Percentiles rank a stretch among this genome's conserved stretches.
Conservation (phyloP, 1,139 yeast species). For the Wickerhamomyces sp. region DNA sequence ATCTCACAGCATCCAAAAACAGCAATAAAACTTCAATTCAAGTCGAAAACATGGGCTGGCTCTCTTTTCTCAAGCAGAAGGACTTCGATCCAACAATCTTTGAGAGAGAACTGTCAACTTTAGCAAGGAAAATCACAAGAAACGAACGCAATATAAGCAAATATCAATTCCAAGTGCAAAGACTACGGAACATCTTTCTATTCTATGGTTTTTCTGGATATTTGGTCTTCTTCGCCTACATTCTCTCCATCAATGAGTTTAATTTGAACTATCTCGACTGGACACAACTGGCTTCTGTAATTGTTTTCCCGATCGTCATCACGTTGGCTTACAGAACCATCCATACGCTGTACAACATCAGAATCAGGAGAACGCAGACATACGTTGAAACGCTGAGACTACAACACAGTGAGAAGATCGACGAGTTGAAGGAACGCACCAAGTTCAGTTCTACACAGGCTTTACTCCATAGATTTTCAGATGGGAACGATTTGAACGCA, state of each 20-base stretch:
- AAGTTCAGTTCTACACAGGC: conserved; percentile 75
- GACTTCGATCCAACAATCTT: conserved; percentile 45
- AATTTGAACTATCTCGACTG: not conserved
- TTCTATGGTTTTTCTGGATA: conserved; percentile 33
- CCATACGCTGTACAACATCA: conserved; percentile 2
- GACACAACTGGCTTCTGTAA: not conserved
- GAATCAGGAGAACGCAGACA: conserved; percentile 20
- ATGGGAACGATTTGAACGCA: conserved; percentile 31
- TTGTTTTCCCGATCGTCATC: conserved; percentile 7
- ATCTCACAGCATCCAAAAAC: no score
- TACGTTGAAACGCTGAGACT: conserved; percentile 27
- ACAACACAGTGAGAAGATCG: conserved; percentile 57
- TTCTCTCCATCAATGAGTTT: conserved; percentile 18
- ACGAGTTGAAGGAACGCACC: conserved; percentile 72
- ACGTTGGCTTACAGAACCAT: conserved; percentile 1
- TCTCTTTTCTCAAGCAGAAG: conserved; percentile 28
- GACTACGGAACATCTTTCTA: conserved; percentile 22
- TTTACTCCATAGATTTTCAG: conserved; percentile 59
- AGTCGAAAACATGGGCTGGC: conserved; percentile 19
- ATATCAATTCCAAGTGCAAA: conserved; percentile 21
- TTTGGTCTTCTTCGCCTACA: conserved; percentile 23
- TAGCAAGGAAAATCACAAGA: conserved; percentile 35
- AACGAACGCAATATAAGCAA: conserved; percentile 32
- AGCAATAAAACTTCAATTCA: no score
- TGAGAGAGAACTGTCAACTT: conserved; percentile 43